Evolutionary conservation across 805 yeast species (phyloP).

Genomic region (Saccharomycopsis fodiens): DNA sequence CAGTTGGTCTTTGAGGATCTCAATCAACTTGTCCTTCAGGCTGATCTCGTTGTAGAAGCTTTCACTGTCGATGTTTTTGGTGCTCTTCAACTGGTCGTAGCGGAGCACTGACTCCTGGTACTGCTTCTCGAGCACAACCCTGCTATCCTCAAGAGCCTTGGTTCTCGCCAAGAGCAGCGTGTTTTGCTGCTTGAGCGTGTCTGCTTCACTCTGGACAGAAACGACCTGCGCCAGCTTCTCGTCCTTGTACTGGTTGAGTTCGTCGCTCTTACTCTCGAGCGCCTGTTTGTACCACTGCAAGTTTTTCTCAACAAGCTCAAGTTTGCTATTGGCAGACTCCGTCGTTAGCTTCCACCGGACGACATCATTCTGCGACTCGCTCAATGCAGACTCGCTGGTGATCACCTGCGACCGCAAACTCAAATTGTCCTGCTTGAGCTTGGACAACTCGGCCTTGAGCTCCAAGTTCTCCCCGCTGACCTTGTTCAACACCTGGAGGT

Average conservation of each 20-base stretch:
- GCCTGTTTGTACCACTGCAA: constrained; percentile 28
- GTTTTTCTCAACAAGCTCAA: constrained; percentile 27
- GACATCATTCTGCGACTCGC: constrained; percentile 8
- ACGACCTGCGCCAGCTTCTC: constrained; percentile 1
- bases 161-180: constrained; percentile 26
- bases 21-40: constrained; percentile 53
- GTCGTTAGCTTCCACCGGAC: constrained; percentile 25
- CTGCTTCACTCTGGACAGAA: constrained; percentile 1
- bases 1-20: constrained; percentile 46
- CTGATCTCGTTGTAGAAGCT: constrained; percentile 50
- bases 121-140: constrained; percentile 29
- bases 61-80: constrained; percentile 35
- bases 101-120: constrained; percentile 38
- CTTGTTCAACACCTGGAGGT: constrained; percentile 33
- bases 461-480: constrained; percentile 34
- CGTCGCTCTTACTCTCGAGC: constrained; percentile 25
- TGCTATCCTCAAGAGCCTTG: not conserved
- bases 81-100: constrained; percentile 40
- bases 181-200: constrained; percentile 1
- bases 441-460: constrained; percentile 28
- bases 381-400: constrained; percentile 3
- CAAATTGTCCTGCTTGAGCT: constrained; percentile 22
- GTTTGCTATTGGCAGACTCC: constrained; percentile 25
- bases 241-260: constrained; percentile 26
- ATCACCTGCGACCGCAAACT: constrained; percentile 6